Base-by-base conservation (phyloP, 371 early-diverging fungal genomes). In the Conidiobolus incongruus region DNA sequence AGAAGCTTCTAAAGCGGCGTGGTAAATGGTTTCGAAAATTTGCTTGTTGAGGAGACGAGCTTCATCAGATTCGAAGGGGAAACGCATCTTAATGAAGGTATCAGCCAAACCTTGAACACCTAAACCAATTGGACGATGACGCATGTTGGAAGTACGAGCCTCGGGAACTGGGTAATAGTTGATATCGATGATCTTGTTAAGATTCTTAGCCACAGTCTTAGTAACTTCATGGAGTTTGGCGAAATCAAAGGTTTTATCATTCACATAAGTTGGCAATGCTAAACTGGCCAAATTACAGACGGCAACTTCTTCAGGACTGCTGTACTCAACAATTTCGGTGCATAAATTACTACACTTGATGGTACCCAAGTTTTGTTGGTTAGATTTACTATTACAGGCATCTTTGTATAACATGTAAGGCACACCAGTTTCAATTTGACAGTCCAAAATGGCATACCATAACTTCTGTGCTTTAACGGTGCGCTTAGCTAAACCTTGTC, bases 371-470 rank as follows among this genome's bases (percentile, higher is more conserved):
- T 99, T 81, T 53, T 81, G 62, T 90, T 93, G 87, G 71, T 91
- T 91, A 32, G 79, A 81, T 29, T 47, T 44, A 21, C n/a, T 13
- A 36, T 51, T 51, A 39, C 51, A 51, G 22, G 44, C 31, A 65
- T 99, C 98, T 75, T 98, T 97, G 76, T 98, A 99, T 23, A 95
- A 73, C 87, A 99, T 98, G 63, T 87, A 98, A 1, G 98, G 99
- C 33, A 81, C 94, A 24, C 99, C 99, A 8, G 99, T 99, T 64
- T 99, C 99, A 32, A 90, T 90, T 65, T 99, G 98, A 2, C 96
- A 63, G 46, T 96, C 96, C 33, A 99, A 51, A 46, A 99, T 94
- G 4, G 94, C 89, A 56, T 80, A 89, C 99, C 99, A 99, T 23
- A 99, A 70, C 68, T 95, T 92, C 57, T 95, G 95, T 28, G 99